Evolutionary conservation across 345 rosid genomes (phyloP), one percentile per base, ranked within the genome.

Genomic region (Gossypium thurberi): DNA sequence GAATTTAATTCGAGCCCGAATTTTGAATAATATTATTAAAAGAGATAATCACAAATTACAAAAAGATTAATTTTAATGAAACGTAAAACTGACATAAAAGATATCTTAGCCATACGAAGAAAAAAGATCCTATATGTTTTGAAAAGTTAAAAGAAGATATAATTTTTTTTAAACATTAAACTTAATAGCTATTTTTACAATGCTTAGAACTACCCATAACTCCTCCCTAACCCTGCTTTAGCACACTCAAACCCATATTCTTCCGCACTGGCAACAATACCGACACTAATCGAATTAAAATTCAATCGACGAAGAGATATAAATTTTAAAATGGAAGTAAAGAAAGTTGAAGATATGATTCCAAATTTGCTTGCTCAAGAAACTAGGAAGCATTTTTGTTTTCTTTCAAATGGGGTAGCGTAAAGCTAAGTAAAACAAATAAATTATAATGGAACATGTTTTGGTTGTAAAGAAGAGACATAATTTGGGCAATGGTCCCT

Each of bases 361-460:
- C 84, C 61, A 62, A 66, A 61, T 60, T 81, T 81, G 80, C 86
- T 85, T 85, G 80, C 60, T 78, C 76, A 26, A 75, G 76, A 83
- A 78, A 83, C 82, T 81, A 81, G 81, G 82, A 72, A 83, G 81
- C 65, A 56, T 56, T 7, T 25, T 58, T 6, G 3, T 47, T 9
- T 52, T 47, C 37, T 65, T 66, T 73, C 47, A 64, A 33, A 21
- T 8, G 81, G 81, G 81, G 74, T 81, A 74, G 86, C 88, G 83
- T 85, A 81, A 83, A 80, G 86, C 61, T 75, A 10, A 81, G 74
- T 78, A 15, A 28, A 43, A 48, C 1, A 51, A 47, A 65, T 65
- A 58, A 20, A 61, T 37, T 18, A 28, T 50, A 10, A 18, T 40
- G n/a, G 62, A 65, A 55, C 77, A 51, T 43, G 55, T 43, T 47